Percentiles rank a stretch among this genome's conserved stretches.
These are phyloP conservation scores for Aaosphaeria arxii DNA, from an alignment of 2,329 filamentous ascomycete genomes.

Conservation along the genomic window DNA sequence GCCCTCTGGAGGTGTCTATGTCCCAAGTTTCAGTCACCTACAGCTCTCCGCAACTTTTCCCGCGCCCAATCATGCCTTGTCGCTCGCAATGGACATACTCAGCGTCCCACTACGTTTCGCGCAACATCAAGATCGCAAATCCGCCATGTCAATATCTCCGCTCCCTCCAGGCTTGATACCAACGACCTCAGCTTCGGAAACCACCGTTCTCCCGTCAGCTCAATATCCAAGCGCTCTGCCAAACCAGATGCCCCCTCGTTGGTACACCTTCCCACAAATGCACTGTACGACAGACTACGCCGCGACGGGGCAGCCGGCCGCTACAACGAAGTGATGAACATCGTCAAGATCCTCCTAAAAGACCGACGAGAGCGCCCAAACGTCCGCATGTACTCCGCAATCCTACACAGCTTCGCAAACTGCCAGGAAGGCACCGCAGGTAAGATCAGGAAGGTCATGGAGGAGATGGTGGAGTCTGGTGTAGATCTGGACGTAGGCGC, in stretches of 20 bases:
- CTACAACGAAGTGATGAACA: constrained; percentile 24
- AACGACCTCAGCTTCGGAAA: too few species aligned
- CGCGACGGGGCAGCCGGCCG: constrained; percentile 21
- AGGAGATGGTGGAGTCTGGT: constrained; percentile 64
- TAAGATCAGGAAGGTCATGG: constrained; percentile 61
- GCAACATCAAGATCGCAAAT: not conserved
- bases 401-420: constrained; percentile 70
- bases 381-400: constrained; percentile 65
- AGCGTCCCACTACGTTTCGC: not conserved
- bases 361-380: constrained; percentile 56
- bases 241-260: constrained; percentile 8
- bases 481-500: constrained; percentile 64
- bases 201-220: not conserved
- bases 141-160: not conserved
- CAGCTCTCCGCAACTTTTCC: not conserved
- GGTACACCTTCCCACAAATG: constrained; percentile 19
- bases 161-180: too few species aligned
- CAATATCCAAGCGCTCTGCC: not conserved
- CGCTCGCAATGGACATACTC: not conserved
- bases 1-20: constrained; percentile 35
- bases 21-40: constrained; percentile 9
- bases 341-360: constrained; percentile 60
- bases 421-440: constrained; percentile 62
- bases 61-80: not conserved
- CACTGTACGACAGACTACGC: constrained; percentile 31